A percentile compares a stretch with the other conserved stretches of the same genome.
These are phyloP conservation scores for Citeromyces hawaiiensis DNA, from an alignment of 1,139 yeast genomes.

Conservation along the genomic window DNA sequence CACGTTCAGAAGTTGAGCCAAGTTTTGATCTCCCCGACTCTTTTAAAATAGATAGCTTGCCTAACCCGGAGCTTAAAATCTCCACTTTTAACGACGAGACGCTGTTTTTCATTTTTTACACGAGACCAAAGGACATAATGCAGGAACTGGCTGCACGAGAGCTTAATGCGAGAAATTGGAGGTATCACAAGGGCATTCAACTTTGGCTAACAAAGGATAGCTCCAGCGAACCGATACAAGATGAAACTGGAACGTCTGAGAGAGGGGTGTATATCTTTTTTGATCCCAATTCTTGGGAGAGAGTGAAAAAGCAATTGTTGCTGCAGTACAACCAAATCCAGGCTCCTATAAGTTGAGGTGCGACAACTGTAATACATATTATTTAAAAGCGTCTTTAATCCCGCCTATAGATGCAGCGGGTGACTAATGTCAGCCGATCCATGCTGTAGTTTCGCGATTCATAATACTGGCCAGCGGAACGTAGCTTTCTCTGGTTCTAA, in stretches of 20 bases:
- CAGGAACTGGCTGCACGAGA: constrained; percentile 94
- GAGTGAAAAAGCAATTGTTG: constrained; percentile 74
- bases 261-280: constrained; percentile 93
- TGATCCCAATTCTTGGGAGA: constrained; percentile 95
- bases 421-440: too few relatives aligned
- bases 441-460: too few relatives aligned
- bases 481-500: too few relatives aligned
- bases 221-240: constrained; percentile 75
- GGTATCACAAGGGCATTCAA: constrained; percentile 90
- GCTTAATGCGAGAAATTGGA: constrained; percentile 80
- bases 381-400: neutral
- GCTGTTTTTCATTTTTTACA: constrained; percentile 82
- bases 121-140: constrained; percentile 83
- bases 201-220: constrained; percentile 97
- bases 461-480: too few relatives aligned
- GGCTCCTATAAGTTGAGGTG: neutral
- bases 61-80: constrained; percentile 50
- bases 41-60: constrained; percentile 32
- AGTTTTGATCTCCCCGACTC: constrained; percentile 46
- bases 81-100: constrained; percentile 83
- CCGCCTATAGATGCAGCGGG: neutral
- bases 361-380: neutral
- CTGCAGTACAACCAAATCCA: constrained; percentile 43
- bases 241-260: constrained; percentile 70
- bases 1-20: constrained; percentile 88